Evolutionary conservation across 805 yeast genomes (phyloP), one percentile per base, ranked within the genome.

Genomic region (Pichia rugopelliculosa): DNA sequence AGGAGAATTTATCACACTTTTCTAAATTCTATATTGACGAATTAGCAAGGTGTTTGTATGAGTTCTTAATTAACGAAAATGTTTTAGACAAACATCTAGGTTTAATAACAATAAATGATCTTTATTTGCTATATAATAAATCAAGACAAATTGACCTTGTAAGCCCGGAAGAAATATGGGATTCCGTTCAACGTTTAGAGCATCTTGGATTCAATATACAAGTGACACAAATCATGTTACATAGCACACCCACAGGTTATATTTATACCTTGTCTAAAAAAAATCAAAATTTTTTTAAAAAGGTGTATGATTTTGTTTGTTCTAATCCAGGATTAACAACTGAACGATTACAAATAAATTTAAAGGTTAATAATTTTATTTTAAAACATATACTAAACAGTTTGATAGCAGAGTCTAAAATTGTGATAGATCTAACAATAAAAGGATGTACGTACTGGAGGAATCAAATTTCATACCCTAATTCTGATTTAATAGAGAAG

Each of bases 41-140:
- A 57, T 67, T 88, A 17, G 77, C 96, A 0, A 73, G 96, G 45
- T 90, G 87, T 57, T 60, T 91, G 3, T 81, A 87, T 37, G 96
- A 86, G 56, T 89, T 79, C 61, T 67, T 86, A 10, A 65, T 69
- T 10, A 62, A 64, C 52, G 59, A 68, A 50, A 60, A 66, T 57
- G 56, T 80, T 22, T 55, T 81, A 47, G 71, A 67, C 37, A 69
- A 67, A 33, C 74, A 73, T 42, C 82, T 82, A 40, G 87, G 85
- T 2, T 67, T 80, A 18, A 68, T 84, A 13, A 72, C 87, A 0
- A 55, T 84, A 30, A 73, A 77, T 44, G 91, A 84, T 55, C 58
- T 84, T 18, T 85, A 73, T 61, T 78, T 82, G 0, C 53, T 78
- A 23, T 84, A 80, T 64, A 84, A 84, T 54, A 70, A 84, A 50